Conservation (phyloP, 345 rosid genomes). For the Bruguiera sexangula region DNA sequence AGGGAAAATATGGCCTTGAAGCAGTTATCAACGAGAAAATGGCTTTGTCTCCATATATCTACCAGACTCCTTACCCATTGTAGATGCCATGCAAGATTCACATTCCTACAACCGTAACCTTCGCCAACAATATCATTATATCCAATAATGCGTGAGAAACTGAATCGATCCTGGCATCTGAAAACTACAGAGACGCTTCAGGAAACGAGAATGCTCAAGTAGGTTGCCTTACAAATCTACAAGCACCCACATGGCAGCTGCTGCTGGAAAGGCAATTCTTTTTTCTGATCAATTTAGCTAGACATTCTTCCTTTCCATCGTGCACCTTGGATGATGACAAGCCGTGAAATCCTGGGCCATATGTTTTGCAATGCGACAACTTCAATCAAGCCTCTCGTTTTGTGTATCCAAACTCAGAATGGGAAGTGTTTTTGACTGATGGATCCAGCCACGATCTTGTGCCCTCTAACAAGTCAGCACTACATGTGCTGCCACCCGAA, state of each 20-base stretch:
- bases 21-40: background rate
- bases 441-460: conserved; percentile 26
- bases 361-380: background rate
- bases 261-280: background rate
- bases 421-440: background rate
- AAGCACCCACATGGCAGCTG: background rate
- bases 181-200: background rate
- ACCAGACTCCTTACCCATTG: background rate
- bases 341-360: too few relatives aligned
- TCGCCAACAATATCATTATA: background rate
- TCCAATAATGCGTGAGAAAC: background rate
- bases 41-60: background rate
- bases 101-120: background rate
- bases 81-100: background rate
- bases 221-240: background rate
- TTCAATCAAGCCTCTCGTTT: background rate
- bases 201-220: background rate
- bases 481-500: conserved; percentile 33
- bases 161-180: background rate
- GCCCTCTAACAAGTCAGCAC: conserved; percentile 14
- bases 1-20: background rate
- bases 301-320: background rate
- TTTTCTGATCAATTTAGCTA: background rate
- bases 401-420: background rate
- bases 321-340: background rate